Evolutionary conservation across 1,284 basidiomycete genomes (phyloP).

Genomic region (Coniferiporia weirii): DNA sequence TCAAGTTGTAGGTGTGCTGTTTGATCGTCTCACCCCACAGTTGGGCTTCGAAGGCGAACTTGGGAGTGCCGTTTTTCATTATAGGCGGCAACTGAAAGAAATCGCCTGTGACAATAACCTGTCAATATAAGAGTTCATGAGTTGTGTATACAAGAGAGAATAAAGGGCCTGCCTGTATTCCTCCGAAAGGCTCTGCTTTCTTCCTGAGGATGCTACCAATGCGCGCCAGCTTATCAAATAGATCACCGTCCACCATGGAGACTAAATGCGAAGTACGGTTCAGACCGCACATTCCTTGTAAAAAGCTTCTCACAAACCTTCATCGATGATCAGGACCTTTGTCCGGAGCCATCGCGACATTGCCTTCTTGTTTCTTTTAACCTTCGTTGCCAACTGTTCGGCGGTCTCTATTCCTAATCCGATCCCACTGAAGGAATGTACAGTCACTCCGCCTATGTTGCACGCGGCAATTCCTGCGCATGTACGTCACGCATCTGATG

Average conservation of each 20-base stretch:
- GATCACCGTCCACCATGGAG: constrained; percentile 93
- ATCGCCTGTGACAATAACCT: constrained; percentile 89
- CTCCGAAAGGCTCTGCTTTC: constrained; percentile 77
- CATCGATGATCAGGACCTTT: constrained; percentile 89
- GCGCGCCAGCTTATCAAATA: constrained; percentile 80
- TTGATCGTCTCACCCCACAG: constrained; percentile 78
- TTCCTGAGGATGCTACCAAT: constrained; percentile 65
- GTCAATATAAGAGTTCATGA: constrained; percentile 8
- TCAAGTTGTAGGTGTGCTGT: constrained; percentile 75
- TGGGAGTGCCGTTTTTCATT: constrained; percentile 38
- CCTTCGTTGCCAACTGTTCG: constrained; percentile 59
- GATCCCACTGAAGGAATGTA: constrained; percentile 91
- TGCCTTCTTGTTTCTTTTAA: constrained; percentile 70
- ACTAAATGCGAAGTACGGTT: constrained; percentile 43
- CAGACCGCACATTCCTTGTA: not conserved
- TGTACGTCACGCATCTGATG: constrained; percentile 25
- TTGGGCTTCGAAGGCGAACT: constrained; percentile 87
- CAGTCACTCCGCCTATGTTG: constrained; percentile 89
- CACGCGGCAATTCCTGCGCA: constrained; percentile 80
- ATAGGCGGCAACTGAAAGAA: constrained; percentile 98
- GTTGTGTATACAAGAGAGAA: not conserved
- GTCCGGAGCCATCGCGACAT: constrained; percentile 66
- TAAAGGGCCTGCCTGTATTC: constrained; percentile 68
- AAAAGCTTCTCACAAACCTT: constrained; percentile 50
- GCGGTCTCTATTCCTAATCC: constrained; percentile 75